Conservation (phyloP, 352 stramenopile genomes). For the Phytophthora hybrid region DNA sequence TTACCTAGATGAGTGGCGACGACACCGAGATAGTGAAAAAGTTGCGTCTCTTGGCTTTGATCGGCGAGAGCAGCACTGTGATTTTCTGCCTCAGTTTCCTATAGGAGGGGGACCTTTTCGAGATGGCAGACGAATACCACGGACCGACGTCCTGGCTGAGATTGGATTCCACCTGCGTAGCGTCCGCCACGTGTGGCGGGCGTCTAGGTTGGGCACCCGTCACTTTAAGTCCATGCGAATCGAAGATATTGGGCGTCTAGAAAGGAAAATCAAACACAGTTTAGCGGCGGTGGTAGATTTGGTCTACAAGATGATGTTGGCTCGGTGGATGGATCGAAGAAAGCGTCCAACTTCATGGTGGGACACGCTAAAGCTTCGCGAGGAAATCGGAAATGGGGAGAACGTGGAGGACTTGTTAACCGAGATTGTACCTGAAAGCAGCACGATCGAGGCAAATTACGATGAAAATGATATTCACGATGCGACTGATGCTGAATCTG, state of each 20-base stretch:
- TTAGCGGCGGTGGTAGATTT: conserved; percentile 44
- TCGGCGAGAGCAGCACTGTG: conserved; percentile 17
- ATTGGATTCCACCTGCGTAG: conserved; percentile 40
- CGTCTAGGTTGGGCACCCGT: conserved; percentile 31
- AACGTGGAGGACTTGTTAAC: neutral
- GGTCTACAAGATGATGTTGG: conserved; percentile 59
- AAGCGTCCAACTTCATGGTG: conserved; percentile 29
- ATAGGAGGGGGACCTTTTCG: neutral
- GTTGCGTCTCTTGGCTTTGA: conserved; percentile 36
- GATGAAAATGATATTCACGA: conserved; percentile 8
- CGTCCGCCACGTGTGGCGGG: conserved; percentile 33
- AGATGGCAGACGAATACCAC: conserved; percentile 18
- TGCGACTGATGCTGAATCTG: conserved; percentile 28
- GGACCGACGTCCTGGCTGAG: conserved; percentile 35
- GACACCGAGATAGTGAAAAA: conserved; percentile 8
- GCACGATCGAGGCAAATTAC: neutral
- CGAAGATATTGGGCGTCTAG: conserved; percentile 46
- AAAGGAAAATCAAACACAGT: conserved; percentile 56
- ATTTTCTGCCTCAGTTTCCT: conserved; percentile 37
- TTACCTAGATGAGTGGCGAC: conserved; percentile 53
- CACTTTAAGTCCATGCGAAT: conserved; percentile 43
- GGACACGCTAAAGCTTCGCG: conserved; percentile 24
- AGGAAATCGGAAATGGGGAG: neutral
- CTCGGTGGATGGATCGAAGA: conserved; percentile 50
- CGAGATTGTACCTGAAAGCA: neutral